Percentiles rank a stretch among this genome's conserved stretches.
Evolutionary conservation across 1,139 yeast species (phyloP).

Genomic region (Candida sp.): DNA sequence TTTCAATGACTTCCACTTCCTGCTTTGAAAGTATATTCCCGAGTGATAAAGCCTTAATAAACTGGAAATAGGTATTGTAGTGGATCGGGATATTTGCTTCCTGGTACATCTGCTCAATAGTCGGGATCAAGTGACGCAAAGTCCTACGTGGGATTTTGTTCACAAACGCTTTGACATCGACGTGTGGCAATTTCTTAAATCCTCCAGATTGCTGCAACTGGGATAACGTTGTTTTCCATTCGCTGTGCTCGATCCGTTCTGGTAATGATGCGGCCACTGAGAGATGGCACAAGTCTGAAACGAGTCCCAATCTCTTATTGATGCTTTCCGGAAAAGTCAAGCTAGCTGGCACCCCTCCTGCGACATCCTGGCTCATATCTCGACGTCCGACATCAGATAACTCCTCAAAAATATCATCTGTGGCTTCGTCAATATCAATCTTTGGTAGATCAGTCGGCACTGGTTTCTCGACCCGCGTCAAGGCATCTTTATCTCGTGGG

Average conservation of each 20-base stretch:
- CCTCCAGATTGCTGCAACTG: constrained; percentile 48
- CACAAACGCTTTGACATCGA: constrained; percentile 47
- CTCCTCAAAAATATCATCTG: constrained; percentile 3
- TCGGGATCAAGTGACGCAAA: constrained; percentile 37
- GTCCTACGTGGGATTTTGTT: constrained; percentile 46
- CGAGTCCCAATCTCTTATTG: constrained; percentile 47
- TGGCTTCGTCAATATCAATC: constrained; percentile 1
- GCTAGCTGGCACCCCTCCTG: constrained; percentile 8
- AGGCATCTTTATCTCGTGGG: constrained; percentile 1
- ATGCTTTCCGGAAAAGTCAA: constrained; percentile 46
- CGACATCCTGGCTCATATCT: too few species aligned
- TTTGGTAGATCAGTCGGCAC: neutral
- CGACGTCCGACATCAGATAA: constrained; percentile 4
- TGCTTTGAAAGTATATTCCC: constrained; percentile 26
- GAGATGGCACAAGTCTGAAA: constrained; percentile 48
- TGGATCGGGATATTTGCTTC: constrained; percentile 38
- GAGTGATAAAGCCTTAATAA: constrained; percentile 45
- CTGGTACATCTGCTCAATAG: constrained; percentile 32
- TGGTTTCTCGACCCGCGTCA: neutral
- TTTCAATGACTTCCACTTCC: constrained; percentile 27
- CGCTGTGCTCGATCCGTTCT: constrained; percentile 42
- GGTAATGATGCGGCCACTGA: too few species aligned
- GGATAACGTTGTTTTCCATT: constrained; percentile 60
- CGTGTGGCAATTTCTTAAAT: constrained; percentile 35
- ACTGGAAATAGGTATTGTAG: constrained; percentile 41